A percentile compares a stretch with the other conserved stretches of the same genome.
These are phyloP conservation scores for Hanseniaspora vineae DNA, from an alignment of 805 yeast species.

Conservation along the genomic window DNA sequence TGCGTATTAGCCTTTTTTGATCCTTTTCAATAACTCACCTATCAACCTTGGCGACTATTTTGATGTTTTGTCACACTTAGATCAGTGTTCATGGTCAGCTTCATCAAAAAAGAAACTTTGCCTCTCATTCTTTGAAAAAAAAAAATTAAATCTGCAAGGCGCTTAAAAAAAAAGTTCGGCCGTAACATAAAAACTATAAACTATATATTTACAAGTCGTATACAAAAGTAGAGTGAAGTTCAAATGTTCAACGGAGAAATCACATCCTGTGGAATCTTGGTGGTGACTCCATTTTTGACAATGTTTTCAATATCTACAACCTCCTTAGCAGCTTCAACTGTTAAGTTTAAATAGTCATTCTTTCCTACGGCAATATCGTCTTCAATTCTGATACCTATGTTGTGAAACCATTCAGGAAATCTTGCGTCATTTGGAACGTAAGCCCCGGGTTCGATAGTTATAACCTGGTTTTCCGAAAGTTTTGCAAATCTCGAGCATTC, in stretches of 20 bases:
- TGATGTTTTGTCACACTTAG: too few species aligned
- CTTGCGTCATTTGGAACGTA: constrained; percentile 61
- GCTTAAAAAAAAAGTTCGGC: too few species aligned
- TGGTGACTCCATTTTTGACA: constrained; percentile 47
- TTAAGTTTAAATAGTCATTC: constrained; percentile 41
- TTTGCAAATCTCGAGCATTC: constrained; percentile 40
- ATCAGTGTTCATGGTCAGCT: too few species aligned
- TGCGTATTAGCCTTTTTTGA: too few species aligned
- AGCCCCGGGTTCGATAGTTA: constrained; percentile 93
- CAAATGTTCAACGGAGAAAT: constrained; percentile 15
- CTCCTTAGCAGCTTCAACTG: constrained; percentile 80
- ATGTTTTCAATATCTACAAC: constrained; percentile 65
- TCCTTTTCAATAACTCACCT: too few species aligned
- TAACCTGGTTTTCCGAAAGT: constrained; percentile 59
- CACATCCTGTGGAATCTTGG: constrained; percentile 33
- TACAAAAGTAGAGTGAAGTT: background rate
- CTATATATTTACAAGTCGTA: too few species aligned
- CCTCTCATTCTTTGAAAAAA: too few species aligned
- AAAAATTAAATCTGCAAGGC: too few species aligned
- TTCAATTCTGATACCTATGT: constrained; percentile 89
- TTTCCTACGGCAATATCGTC: constrained; percentile 80
- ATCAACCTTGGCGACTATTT: too few species aligned
- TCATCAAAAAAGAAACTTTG: too few species aligned
- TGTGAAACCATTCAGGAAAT: constrained; percentile 73
- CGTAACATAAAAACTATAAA: too few species aligned